A percentile compares a stretch with the other conserved stretches of the same genome.
These are phyloP conservation scores for Schizosaccharomyces versatilis DNA, from an alignment of 1,139 yeast species.

Conservation along the genomic window DNA sequence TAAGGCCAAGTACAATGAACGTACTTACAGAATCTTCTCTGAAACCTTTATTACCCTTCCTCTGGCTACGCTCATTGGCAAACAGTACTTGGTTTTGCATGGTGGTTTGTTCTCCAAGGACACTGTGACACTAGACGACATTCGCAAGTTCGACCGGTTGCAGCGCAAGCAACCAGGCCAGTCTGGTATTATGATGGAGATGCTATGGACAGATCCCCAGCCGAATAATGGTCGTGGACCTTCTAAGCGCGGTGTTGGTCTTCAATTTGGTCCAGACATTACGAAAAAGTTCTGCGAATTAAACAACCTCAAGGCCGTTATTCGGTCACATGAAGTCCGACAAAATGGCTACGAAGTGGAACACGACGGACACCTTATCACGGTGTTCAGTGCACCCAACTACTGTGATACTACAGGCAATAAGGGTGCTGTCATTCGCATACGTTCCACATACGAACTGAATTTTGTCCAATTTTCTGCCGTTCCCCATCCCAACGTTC, in stretches of 20 bases:
- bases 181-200: conserved; percentile 86
- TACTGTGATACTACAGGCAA: conserved; percentile 73
- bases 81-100: conserved; percentile 68
- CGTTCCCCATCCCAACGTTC: conserved; percentile 72
- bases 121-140: conserved; percentile 45
- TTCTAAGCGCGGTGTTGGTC: conserved; percentile 83
- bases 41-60: conserved; percentile 78
- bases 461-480: conserved; percentile 45
- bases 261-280: conserved; percentile 91
- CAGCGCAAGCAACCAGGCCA: conserved; percentile 59
- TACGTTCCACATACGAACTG: conserved; percentile 27
- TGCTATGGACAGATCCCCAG: conserved; percentile 96
- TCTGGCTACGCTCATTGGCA: conserved; percentile 58
- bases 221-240: conserved; percentile 54
- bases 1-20: conserved; percentile 66
- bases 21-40: conserved; percentile 63
- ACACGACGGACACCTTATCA: conserved; percentile 64
- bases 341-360: conserved; percentile 76
- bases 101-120: conserved; percentile 85
- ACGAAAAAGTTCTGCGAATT: conserved; percentile 54
- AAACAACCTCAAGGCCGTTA: conserved; percentile 55
- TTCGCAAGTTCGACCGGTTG: conserved; percentile 48
- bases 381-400: conserved; percentile 93
- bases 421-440: conserved; percentile 65
- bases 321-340: conserved; percentile 88